Percentiles rank a stretch among this genome's conserved stretches.
phyloP scores from a whole-genome alignment of 2,329 filamentous ascomycete species.

The Colletotrichum agaves region DNA sequence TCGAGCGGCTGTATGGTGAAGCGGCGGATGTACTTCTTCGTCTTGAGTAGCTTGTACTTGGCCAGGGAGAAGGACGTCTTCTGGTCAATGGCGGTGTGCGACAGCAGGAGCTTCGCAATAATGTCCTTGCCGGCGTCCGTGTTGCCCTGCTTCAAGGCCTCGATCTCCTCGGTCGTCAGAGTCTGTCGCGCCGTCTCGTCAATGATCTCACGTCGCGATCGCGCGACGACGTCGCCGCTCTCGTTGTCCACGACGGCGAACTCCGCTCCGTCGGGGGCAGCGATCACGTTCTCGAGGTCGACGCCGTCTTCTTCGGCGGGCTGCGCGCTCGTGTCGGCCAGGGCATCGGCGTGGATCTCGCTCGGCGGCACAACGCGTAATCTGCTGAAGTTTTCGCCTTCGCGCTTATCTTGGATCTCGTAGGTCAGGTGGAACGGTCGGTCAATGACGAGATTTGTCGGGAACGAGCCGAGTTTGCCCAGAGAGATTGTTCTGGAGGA shows the following conservation, averaged over 20 bases:
- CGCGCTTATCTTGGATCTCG: slow-evolving; percentile 80
- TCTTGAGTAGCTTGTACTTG: slow-evolving; percentile 95
- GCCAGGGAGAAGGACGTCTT: slow-evolving; percentile 94
- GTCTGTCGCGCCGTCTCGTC: slow-evolving; percentile 77
- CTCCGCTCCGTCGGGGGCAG: slow-evolving; percentile 52
- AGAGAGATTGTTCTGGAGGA: slow-evolving; percentile 79
- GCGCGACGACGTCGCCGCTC: slow-evolving; percentile 58
- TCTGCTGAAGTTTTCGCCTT: slow-evolving; percentile 72
- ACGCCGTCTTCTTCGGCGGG: slow-evolving; percentile 49
- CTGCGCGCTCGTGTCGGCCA: slow-evolving; percentile 58
- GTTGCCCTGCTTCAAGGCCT: slow-evolving; percentile 79
- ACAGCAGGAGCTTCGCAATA: slow-evolving; percentile 91
- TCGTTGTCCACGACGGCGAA: slow-evolving; percentile 56
- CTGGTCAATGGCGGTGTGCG: slow-evolving; percentile 89
- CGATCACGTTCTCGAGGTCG: slow-evolving; percentile 56
- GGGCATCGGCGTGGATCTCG: slow-evolving; percentile 85
- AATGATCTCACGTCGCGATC: slow-evolving; percentile 68
- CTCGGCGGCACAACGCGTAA: slow-evolving; percentile 82
- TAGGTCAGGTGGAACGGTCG: slow-evolving; percentile 92
- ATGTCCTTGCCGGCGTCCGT: slow-evolving; percentile 86
- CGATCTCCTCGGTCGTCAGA: slow-evolving; percentile 79
- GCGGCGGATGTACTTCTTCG: slow-evolving; percentile 89
- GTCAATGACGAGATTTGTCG: slow-evolving; percentile 88
- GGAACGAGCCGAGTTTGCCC: slow-evolving; percentile 93
- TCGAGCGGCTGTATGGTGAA: slow-evolving; percentile 90